Percentiles rank a stretch among this genome's conserved stretches.
phyloP scores from a whole-genome alignment of 257 asterid genomes.

The Solanum lycopersicoides region DNA sequence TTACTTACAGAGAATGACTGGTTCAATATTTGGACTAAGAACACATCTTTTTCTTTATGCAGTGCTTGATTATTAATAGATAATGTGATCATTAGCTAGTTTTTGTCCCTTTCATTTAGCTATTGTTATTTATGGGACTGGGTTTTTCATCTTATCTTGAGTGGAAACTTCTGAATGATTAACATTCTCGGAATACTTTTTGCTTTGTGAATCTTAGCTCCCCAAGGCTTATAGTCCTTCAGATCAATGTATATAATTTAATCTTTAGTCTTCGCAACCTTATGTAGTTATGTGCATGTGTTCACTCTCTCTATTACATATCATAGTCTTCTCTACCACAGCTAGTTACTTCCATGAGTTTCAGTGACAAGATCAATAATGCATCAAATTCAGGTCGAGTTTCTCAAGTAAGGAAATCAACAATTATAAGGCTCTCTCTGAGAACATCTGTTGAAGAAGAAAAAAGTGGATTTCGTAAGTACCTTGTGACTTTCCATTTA shows the following conservation, averaged over 20 bases:
- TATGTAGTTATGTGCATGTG: neutral
- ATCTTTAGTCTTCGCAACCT: neutral
- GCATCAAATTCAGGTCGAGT: slow-evolving; percentile 28
- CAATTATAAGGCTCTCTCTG: slow-evolving; percentile 72
- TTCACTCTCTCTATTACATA: neutral
- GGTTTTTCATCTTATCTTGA: neutral
- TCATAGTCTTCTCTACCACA: slow-evolving; percentile 49
- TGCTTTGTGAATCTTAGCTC: neutral
- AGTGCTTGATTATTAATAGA: neutral
- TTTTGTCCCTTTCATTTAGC: neutral
- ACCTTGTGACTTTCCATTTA: neutral
- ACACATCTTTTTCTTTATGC: neutral
- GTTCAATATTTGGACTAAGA: neutral
- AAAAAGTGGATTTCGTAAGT: slow-evolving; percentile 42
- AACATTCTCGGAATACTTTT: neutral
- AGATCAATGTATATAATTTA: neutral
- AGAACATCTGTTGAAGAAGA: slow-evolving; percentile 70
- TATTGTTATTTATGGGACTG: neutral
- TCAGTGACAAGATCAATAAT: slow-evolving; percentile 46
- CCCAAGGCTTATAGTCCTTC: neutral
- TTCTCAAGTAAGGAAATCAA: slow-evolving; percentile 59
- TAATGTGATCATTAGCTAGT: neutral
- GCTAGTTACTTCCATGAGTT: slow-evolving; percentile 60
- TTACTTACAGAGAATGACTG: neutral
- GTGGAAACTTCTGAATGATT: neutral